Base-by-base conservation (phyloP, 495 filamentous ascomycete species). In the Neurospora intermedia region DNA sequence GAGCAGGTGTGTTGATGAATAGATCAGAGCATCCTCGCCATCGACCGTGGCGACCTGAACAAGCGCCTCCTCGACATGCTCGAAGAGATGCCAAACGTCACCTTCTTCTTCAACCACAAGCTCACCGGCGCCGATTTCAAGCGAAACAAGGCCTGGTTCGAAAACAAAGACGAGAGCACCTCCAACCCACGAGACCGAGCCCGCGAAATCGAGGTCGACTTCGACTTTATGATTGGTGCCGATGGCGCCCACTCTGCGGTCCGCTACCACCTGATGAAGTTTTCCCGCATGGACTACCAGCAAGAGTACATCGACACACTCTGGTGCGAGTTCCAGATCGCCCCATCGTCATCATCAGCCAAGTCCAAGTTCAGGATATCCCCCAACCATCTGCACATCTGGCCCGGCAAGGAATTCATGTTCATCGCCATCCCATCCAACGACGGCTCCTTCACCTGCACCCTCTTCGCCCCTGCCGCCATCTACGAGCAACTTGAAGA, bases 301-400 rank as follows among this genome's bases (percentile, higher is more conserved):
- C 96, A 99, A 79, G 89, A 94, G 78, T 99, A 99, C 79, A 94
- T 99, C 81, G 94, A 97, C 80, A 95, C 95, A 0, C 83, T 98
- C 10, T 99, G 96, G 96, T 97, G 96, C 83, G 96, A 99, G 76
- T 97, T 98, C 79, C 90, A 89, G 54, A 95, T 99, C 73, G 84
- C 87, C 2, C 78, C 84, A 31, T 31, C 4, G 79, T 74, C 45
- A 48, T 48, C 45, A 27, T 54, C 46, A 27, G 20, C 82, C 27
- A 83, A 85, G 13, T 85, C 87, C 39, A 87, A 84, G 74, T 99
- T 94, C 79, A 84, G 84, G 41, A 92, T 98, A 71, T 93, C 92
- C 0, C 93, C 93, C 18, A 92, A 97, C 79, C 93, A 98, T 77
- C 87, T 99, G 2, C 96, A 99, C 80, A 99, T 99, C 82, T 99